Base-by-base conservation (phyloP, 768 basidiomycete species). In the Xanthoconium purpureum region DNA sequence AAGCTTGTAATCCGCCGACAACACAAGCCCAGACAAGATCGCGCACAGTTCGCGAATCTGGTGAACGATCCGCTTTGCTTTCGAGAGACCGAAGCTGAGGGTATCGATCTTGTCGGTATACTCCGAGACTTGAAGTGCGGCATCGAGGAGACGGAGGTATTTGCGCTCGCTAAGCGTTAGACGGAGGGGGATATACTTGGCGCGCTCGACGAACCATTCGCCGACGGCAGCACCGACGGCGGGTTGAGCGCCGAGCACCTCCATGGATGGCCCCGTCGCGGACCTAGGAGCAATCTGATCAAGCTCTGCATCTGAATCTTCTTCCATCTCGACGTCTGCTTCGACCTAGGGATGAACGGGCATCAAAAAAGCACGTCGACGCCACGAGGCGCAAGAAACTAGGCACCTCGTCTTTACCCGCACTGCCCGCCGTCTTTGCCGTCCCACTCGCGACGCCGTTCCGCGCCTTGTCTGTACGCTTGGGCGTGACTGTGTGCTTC, bases 31-130 rank as follows among this genome's bases (percentile, higher is more conserved):
- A 13, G 90, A 91, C 75, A 94, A 83, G 65, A 94, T 91, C 3
- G 91, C 88, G 62, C 91, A 94, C 3, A 94, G 78, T 66, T 93
- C 91, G 36, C 88, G 83, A 61, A 94, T 91, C 67, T 93, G 91
- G 52, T 87, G 80, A 4, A 94, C 91, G 43, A 93, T 91, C 9
- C 91, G 83, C 67, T 91, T 91, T n/a, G 90, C 82, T 68, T 92
- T 94, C 30, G 87, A 88, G 33, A 88, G 74, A 6, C 87, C 84
- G 57, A 84, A 92, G 3, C 87, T 83, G 39, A 92, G 72, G 47
- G 87, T 90, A 73, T 94, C 91, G 33, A 93, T 89, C 68, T 91
- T 91, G 77, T 94, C 91, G 42, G 91, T 94, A 67, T 93, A 93
- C 68, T 94, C 91, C 15, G 88, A 90, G 37, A 91, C 90, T 47